phyloP scores from a whole-genome alignment of 306 rosid genomes.

The Alnus rubra region DNA sequence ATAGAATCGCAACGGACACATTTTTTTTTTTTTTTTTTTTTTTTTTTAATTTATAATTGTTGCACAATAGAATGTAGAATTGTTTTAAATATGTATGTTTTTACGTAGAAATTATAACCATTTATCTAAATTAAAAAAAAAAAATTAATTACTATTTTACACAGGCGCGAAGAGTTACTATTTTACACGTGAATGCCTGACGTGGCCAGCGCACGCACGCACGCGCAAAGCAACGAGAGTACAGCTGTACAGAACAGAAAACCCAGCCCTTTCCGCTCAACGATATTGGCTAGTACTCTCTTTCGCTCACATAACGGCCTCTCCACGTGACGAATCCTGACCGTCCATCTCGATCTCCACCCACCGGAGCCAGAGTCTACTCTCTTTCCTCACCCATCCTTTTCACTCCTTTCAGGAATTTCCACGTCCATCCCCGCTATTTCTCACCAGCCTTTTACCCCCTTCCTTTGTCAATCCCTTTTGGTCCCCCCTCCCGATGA shows the following conservation, averaged over 20 bases:
- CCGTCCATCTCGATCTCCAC: too few species aligned
- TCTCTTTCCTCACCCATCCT: too few species aligned
- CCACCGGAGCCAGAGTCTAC: too few species aligned
- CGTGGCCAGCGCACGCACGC: not conserved
- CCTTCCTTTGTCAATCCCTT: slow-evolving; percentile 36
- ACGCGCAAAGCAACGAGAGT: not conserved
- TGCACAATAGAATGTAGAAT: too few species aligned
- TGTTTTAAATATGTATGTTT: too few species aligned
- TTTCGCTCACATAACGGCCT: not conserved
- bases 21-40: too few species aligned
- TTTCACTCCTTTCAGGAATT: not conserved
- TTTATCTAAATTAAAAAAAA: too few species aligned
- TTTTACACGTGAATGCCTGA: not conserved
- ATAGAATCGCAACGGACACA: too few species aligned
- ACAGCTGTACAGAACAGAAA: not conserved
- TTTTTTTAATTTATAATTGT: too few species aligned
- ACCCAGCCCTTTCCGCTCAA: not conserved
- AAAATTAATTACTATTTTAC: too few species aligned
- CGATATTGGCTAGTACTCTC: not conserved
- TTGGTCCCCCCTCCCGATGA: slow-evolving; percentile 10
- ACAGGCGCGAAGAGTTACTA: too few species aligned
- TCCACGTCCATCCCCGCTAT: slow-evolving; percentile 21
- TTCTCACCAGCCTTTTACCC: slow-evolving; percentile 26
- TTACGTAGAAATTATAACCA: too few species aligned
- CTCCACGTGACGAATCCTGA: not conserved